Conservation (phyloP, 495 filamentous ascomycete species). For the Aspergillus egyptiacus region DNA sequence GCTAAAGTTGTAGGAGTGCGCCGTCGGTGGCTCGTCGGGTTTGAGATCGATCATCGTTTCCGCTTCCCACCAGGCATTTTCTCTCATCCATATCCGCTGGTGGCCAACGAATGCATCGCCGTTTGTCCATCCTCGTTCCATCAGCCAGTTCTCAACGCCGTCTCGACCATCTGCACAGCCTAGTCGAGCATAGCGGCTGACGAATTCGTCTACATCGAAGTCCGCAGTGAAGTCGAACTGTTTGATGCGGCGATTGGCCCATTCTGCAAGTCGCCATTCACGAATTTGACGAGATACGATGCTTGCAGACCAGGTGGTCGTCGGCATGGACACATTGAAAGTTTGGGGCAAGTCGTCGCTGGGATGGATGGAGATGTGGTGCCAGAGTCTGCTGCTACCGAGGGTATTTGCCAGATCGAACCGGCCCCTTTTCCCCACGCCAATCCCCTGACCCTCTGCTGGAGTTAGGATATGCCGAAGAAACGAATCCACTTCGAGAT, state of each 20-base stretch:
- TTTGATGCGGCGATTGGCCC: conserved; percentile 89
- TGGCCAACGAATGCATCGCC: conserved; percentile 88
- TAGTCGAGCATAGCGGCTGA: conserved; percentile 68
- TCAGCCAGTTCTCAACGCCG: conserved; percentile 90
- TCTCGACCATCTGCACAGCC: conserved; percentile 88
- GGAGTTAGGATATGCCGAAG: conserved; percentile 80
- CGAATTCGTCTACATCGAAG: conserved; percentile 92
- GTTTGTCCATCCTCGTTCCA: conserved; percentile 97
- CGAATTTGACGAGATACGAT: conserved; percentile 88
- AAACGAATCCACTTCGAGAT: conserved; percentile 79
- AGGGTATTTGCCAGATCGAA: conserved; percentile 65
- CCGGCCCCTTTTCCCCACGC: conserved; percentile 64
- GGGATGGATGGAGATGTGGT: conserved; percentile 86
- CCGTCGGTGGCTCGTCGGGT: conserved; percentile 40
- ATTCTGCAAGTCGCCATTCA: conserved; percentile 88
- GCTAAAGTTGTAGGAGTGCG: conserved; percentile 31
- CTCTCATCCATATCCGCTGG: conserved; percentile 92
- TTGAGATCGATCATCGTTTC: conserved; percentile 95
- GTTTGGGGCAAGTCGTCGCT: conserved; percentile 76
- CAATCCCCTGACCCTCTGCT: conserved; percentile 64
- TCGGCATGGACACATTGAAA: conserved; percentile 55
- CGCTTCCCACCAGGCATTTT: conserved; percentile 94
- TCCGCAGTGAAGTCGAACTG: conserved; percentile 95
- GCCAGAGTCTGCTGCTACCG: conserved; percentile 85
- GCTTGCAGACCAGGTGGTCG: conserved; percentile 80